Conservation (phyloP, 2,329 filamentous ascomycete genomes). For the Alternaria postmessia region DNA sequence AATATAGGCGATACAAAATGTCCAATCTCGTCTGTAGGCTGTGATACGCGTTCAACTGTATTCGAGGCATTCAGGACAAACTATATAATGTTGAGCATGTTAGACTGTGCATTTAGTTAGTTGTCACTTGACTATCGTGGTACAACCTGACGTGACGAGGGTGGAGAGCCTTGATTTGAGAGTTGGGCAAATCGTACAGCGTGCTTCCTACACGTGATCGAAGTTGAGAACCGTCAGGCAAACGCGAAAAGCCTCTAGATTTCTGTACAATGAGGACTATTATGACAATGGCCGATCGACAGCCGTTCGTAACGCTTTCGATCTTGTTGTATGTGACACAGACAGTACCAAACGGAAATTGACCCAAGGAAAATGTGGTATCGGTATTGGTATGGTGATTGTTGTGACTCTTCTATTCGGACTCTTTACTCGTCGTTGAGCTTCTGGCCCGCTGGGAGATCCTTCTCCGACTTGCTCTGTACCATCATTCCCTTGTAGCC, state of each 20-base stretch:
- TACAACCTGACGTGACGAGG: slow-evolving; percentile 2
- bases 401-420: slow-evolving; percentile 28
- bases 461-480: slow-evolving; percentile 49
- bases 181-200: slow-evolving; percentile 31
- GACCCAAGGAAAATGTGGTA: slow-evolving; percentile 49
- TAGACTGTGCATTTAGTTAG: not conserved
- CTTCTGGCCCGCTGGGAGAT: slow-evolving; percentile 35
- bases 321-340: slow-evolving; percentile 45
- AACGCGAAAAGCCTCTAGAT: slow-evolving; percentile 46
- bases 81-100: not conserved
- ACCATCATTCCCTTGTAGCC: slow-evolving; percentile 52
- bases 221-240: slow-evolving; percentile 24
- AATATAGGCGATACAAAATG: no score
- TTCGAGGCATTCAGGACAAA: not conserved
- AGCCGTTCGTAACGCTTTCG: slow-evolving; percentile 35
- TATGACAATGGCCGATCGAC: slow-evolving; percentile 44
- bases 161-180: slow-evolving; percentile 31
- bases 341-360: slow-evolving; percentile 47
- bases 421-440: slow-evolving; percentile 45
- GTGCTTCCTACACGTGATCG: slow-evolving; percentile 25
- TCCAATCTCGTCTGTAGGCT: not conserved
- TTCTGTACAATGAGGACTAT: slow-evolving; percentile 51
- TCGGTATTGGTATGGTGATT: slow-evolving; percentile 42
- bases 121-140: not conserved
- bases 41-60: not conserved